Percentiles rank a stretch among this genome's conserved stretches.
These are phyloP conservation scores for Trifolium dubium DNA, from an alignment of 306 rosid genomes.

Conservation along the genomic window DNA sequence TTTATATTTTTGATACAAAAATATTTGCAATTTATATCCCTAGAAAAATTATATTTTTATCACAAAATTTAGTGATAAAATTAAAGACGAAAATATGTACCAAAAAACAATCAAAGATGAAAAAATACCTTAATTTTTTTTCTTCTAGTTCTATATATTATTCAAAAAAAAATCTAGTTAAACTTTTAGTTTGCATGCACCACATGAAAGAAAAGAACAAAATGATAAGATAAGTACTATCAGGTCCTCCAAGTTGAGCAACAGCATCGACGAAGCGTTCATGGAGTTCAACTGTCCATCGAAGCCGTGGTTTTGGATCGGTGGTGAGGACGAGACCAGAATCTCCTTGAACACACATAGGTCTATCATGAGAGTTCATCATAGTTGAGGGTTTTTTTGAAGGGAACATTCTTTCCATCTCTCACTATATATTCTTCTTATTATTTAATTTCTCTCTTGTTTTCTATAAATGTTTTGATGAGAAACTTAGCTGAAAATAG, in stretches of 20 bases:
- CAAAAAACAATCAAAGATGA: no score
- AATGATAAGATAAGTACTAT: conserved; percentile 57
- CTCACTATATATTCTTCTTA: conserved; percentile 27
- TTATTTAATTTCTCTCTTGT: conserved; percentile 46
- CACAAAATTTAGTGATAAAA: background rate
- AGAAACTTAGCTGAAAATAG: conserved; percentile 16
- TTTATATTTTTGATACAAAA: no score
- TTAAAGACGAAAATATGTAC: background rate
- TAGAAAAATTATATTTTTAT: background rate
- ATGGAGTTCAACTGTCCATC: conserved; percentile 98
- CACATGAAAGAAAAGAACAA: background rate
- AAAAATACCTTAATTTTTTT: background rate
- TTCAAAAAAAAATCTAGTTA: background rate
- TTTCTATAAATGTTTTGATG: background rate
- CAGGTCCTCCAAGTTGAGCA: conserved; percentile 98
- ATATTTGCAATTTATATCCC: background rate
- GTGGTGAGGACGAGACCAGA: conserved; percentile 99
- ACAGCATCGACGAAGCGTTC: conserved; percentile 98
- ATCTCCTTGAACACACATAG: conserved; percentile 95
- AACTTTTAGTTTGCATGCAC: background rate
- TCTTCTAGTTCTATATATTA: background rate
- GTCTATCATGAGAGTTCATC: conserved; percentile 89
- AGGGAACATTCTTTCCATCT: conserved; percentile 85
- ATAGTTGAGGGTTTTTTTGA: conserved; percentile 91
- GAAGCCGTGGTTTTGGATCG: conserved; percentile 97